Conservation (phyloP, 306 rosid species). For the Lathyrus aphaca region DNA sequence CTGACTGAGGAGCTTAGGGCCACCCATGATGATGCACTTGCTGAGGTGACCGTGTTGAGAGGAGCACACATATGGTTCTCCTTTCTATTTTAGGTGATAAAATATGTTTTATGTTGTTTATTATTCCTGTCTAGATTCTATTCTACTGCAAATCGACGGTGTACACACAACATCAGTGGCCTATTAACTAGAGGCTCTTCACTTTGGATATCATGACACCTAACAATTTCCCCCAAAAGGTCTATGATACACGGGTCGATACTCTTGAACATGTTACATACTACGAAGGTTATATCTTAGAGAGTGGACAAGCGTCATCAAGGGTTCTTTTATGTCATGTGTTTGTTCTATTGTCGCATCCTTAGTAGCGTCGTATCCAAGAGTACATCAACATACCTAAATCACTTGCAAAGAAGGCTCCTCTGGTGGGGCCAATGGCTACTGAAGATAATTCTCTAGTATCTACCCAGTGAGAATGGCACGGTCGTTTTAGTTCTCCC, state of each 20-base stretch:
- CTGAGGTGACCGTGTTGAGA: too few species aligned
- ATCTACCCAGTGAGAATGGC: slow-evolving; percentile 52
- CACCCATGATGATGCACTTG: too few species aligned
- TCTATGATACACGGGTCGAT: slow-evolving; percentile 81
- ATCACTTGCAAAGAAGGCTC: slow-evolving; percentile 62
- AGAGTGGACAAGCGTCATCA: slow-evolving; percentile 82
- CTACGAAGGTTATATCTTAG: slow-evolving; percentile 86
- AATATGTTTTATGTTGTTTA: slow-evolving; percentile 27
- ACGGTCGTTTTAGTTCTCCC: slow-evolving; percentile 9
- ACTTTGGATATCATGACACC: slow-evolving; percentile 87
- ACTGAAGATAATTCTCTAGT: slow-evolving; percentile 55
- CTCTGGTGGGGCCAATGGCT: slow-evolving; percentile 55
- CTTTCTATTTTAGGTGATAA: too few species aligned
- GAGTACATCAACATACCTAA: slow-evolving; percentile 75
- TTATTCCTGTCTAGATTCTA: slow-evolving; percentile 61
- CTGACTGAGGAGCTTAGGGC: too few species aligned
- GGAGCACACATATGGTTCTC: too few species aligned
- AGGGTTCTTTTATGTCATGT: slow-evolving; percentile 70
- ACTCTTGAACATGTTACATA: slow-evolving; percentile 86
- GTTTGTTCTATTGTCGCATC: slow-evolving; percentile 69
- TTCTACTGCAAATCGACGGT: slow-evolving; percentile 82
- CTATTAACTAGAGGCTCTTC: slow-evolving; percentile 69
- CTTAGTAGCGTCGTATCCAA: slow-evolving; percentile 86
- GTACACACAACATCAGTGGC: slow-evolving; percentile 77
- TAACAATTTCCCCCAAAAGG: slow-evolving; percentile 89